These are phyloP conservation scores for Nicotiana attenuata DNA, from an alignment of 257 asterid species.

Conservation along the genomic window DNA sequence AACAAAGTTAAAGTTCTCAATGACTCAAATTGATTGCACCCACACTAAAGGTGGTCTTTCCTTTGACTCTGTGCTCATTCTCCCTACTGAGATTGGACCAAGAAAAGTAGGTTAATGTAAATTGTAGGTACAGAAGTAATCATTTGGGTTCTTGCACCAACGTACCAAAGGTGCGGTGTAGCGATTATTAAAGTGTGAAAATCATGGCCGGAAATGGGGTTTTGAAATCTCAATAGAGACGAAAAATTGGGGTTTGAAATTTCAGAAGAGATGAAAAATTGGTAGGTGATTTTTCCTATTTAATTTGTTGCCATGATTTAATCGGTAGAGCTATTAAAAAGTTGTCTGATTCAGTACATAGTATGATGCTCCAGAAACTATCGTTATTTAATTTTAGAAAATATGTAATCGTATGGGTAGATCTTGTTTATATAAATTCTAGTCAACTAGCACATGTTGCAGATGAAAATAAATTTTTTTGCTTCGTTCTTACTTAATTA, in stretches of 20 bases:
- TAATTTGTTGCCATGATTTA: too few relatives aligned
- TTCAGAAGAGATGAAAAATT: background rate
- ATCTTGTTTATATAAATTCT: background rate
- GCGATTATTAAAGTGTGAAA: background rate
- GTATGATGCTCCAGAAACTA: too few relatives aligned
- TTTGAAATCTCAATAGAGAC: too few relatives aligned
- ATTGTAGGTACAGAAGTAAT: background rate
- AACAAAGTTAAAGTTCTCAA: slow-evolving; percentile 41
- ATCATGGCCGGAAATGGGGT: background rate
- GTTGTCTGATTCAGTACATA: too few relatives aligned
- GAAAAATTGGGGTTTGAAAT: too few relatives aligned
- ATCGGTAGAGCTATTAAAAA: too few relatives aligned
- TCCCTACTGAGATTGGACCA: slow-evolving; percentile 20
- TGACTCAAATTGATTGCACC: slow-evolving; percentile 62
- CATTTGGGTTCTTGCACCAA: background rate
- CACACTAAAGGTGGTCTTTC: slow-evolving; percentile 59
- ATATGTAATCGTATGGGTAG: background rate
- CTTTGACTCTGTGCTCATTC: slow-evolving; percentile 42
- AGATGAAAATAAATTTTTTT: background rate
- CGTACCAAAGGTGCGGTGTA: background rate
- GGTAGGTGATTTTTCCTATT: background rate
- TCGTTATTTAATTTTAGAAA: too few relatives aligned
- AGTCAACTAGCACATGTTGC: background rate
- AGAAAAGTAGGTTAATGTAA: background rate
- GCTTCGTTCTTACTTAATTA: background rate